Base-by-base conservation (phyloP, 2,329 filamentous ascomycete species). In the Chaetomiaceae sp. region DNA sequence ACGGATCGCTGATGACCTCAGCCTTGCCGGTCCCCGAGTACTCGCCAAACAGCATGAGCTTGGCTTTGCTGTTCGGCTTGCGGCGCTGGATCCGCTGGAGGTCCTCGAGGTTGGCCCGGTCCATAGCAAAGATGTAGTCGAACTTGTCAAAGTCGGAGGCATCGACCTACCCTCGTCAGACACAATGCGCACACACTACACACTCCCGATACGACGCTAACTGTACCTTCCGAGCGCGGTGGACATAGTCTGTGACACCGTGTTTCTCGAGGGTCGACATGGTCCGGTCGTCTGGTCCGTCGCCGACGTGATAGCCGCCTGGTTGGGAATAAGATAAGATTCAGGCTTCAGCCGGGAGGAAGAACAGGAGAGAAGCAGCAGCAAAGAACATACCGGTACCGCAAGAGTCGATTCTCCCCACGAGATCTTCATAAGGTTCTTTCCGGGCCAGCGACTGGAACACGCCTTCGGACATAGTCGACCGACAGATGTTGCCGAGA, bases 111-210 rank as follows among this genome's bases (percentile, higher is more conserved):
- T 97, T 97, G 40, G 83, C 81, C 43, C 81, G 76, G 66, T 99
- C 93, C 93, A 99, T 99, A 54, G 88, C 91, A 51, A 99, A 83
- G 54, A 99, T 83, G 70, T 95, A 97, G 69, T 97, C 89, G 64
- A 96, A 97, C 14, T 78, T 76, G 50, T 83, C 73, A 62, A 97
- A 95, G 69, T 99, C 93, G 45, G 78, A 77, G 1, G 75, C 69
- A 4, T 72, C 70, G 44, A 84, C 67, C 78, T 82, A 50, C 39
- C 39, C 45, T 31, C 20, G 50, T 53, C 17, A 53, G 44, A 35
- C 2, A n/a, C n/a, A n/a, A n/a, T n/a, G n/a, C n/a, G n/a, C n/a
- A n/a, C 30, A 17, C 13, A 20, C 30, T n/a, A 27, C 10, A n/a
- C 4, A n/a, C 20, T 4, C 19, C n/a, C 34, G 6, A 47, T 6